Evolutionary conservation across 495 filamentous ascomycete genomes (phyloP).

Genomic region (Penicillium arizonense): DNA sequence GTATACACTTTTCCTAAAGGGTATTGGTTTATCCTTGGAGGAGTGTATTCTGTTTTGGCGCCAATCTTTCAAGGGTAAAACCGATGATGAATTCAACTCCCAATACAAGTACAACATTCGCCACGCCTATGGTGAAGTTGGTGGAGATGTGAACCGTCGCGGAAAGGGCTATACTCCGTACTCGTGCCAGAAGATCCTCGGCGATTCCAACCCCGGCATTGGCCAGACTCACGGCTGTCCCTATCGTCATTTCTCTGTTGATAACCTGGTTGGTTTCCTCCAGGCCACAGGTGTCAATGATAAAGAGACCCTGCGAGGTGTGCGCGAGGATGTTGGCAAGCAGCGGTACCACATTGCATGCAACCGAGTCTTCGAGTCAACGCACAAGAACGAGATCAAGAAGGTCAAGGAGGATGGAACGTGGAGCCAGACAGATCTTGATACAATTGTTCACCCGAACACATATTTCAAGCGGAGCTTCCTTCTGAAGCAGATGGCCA

Average conservation of each 20-base stretch:
- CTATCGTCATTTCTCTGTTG: constrained; percentile 84
- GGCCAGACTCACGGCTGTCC: constrained; percentile 94
- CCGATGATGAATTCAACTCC: constrained; percentile 90
- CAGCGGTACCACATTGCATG: constrained; percentile 94
- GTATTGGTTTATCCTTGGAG: constrained; percentile 86
- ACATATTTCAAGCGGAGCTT: constrained; percentile 96
- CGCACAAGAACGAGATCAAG: constrained; percentile 84
- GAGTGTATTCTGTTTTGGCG: constrained; percentile 97
- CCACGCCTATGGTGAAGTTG: constrained; percentile 91
- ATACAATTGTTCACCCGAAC: constrained; percentile 97
- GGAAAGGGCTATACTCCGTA: constrained; percentile 84
- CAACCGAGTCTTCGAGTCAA: constrained; percentile 90
- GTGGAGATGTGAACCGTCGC: constrained; percentile 84
- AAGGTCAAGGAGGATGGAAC: constrained; percentile 78
- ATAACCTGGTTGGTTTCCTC: constrained; percentile 77
- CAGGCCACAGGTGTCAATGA: constrained; percentile 76
- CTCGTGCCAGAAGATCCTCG: constrained; percentile 91
- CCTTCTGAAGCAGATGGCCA: constrained; percentile 66
- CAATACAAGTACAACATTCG: constrained; percentile 96
- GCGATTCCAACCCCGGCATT: constrained; percentile 75
- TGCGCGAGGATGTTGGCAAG: constrained; percentile 84
- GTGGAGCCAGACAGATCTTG: constrained; percentile 77
- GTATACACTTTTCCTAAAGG: constrained; percentile 97
- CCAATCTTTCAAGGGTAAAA: constrained; percentile 72
- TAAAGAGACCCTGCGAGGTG: constrained; percentile 69